Conservation (phyloP, 2,329 filamentous ascomycete genomes). For the Penicillium oxalicum region DNA sequence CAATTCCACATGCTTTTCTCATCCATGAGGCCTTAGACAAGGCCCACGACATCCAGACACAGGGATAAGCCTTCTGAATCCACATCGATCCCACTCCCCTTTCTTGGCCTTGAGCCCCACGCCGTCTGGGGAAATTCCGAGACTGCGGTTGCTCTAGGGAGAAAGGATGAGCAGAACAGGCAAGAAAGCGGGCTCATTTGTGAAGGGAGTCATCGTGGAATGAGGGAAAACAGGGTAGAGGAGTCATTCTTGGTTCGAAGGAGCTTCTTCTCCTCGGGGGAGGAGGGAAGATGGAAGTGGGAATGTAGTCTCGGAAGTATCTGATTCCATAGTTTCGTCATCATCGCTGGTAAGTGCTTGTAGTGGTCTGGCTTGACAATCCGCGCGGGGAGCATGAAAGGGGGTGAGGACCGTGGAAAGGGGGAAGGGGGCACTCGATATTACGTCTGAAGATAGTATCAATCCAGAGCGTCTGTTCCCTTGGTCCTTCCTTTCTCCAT, state of each 20-base stretch:
- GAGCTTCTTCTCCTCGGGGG: too few species aligned
- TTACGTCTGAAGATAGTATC: not conserved
- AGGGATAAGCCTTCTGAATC: too few species aligned
- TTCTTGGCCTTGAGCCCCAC: conserved; percentile 10
- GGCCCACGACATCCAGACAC: not conserved
- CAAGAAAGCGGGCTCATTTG: not conserved
- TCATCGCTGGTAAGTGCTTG: conserved; percentile 28
- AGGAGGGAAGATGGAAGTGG: not conserved
- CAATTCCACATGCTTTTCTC: not conserved
- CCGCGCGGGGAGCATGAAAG: not conserved
- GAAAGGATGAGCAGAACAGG: not conserved
- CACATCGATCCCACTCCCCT: not conserved
- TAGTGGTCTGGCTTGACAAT: too few species aligned
- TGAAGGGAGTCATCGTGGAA: not conserved
- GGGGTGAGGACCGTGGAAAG: not conserved
- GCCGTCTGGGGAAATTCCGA: conserved; percentile 7
- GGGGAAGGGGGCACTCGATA: not conserved
- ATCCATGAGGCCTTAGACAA: not conserved
- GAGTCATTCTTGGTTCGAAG: too few species aligned
- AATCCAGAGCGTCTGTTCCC: conserved; percentile 54
- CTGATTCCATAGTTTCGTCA: conserved; percentile 36
- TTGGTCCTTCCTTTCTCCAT: conserved; percentile 64
- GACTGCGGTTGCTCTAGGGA: conserved; percentile 20
- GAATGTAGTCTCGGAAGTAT: conserved; percentile 38
- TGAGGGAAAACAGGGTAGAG: not conserved